A percentile compares a stretch with the other conserved stretches of the same genome.
Conservation (phyloP, 2,329 filamentous ascomycete genomes). For the Venturiaceae sp. region DNA sequence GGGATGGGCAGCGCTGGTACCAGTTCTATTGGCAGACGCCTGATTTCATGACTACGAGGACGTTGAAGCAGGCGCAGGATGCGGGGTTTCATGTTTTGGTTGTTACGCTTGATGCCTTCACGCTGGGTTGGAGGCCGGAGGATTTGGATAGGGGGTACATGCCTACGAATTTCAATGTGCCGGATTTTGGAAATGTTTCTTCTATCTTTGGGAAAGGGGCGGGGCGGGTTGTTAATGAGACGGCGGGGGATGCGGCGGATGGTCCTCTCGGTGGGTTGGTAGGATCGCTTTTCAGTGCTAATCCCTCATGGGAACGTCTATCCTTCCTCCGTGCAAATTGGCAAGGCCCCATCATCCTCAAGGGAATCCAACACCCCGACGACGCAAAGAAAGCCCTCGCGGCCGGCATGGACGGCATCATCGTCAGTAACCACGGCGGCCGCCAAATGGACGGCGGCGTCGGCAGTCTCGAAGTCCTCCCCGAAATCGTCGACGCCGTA, state of each 20-base stretch:
- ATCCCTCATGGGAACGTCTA: slow-evolving; percentile 24
- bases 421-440: slow-evolving; percentile 28
- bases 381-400: slow-evolving; percentile 25
- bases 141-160: slow-evolving; percentile 50
- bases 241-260: too few species aligned
- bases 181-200: not conserved
- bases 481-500: slow-evolving; percentile 23
- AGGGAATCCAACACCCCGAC: slow-evolving; percentile 27
- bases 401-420: slow-evolving; percentile 25
- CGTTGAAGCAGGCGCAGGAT: slow-evolving; percentile 51
- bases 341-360: slow-evolving; percentile 28
- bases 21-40: slow-evolving; percentile 68
- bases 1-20: slow-evolving; percentile 54
- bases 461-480: slow-evolving; percentile 22
- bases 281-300: slow-evolving; percentile 22
- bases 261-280: too few species aligned
- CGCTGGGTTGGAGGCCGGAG: slow-evolving; percentile 56
- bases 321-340: slow-evolving; percentile 22
- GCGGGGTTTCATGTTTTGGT: slow-evolving; percentile 57
- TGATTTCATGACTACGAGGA: slow-evolving; percentile 54
- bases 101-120: slow-evolving; percentile 64
- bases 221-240: too few species aligned
- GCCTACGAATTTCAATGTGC: not conserved
- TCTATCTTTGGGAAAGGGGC: too few species aligned
- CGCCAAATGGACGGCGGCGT: slow-evolving; percentile 26